Base-by-base conservation (phyloP, 2,329 filamentous ascomycete species). In the Pseudogymnoascus sp. region DNA sequence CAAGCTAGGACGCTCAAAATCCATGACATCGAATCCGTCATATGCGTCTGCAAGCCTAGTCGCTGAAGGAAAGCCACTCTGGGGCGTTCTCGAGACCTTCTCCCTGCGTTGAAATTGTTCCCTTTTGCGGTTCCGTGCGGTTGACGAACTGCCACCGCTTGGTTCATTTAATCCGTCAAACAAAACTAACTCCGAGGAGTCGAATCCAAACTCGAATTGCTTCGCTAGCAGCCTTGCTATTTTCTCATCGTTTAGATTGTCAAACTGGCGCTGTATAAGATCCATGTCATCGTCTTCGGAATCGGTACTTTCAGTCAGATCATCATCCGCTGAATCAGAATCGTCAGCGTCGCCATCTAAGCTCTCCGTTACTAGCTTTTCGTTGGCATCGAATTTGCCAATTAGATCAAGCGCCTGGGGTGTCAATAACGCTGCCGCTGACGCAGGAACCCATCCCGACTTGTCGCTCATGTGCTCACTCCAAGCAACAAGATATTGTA, bases 21-120 rank as follows among this genome's bases (percentile, higher is more conserved):
- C 90, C 88, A 95, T 93, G 49, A 96, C 79, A 71, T 96, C 91
- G 66, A 96, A 88, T 7, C 86, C 89, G 65, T 88, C 85, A 65
- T 74, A 75, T 36, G 69, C 70, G 80, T 63, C 84, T 2, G 82
- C 84, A 68, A 87, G 79, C 14, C 80, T 77, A 53, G 78, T 78
- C 5, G 84, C 84, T 38, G 79, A 78, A 14, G 82, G 81, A 69
- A 85, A 86, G 38, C 69, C 72, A 21, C 74, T 73, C 43, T 67
- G 68, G 60, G 68, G 66, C 38, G 69, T 70, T 28, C 65, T 66
- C 49, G 67, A 63, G 66, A 71, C 62, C 60, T 67, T 65, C 62
- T 66, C 63, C 65, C 14, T 66, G 64, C 37, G 64, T 63, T 37
- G 59, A 23, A 62, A 36, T 36, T 56, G 49, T 8, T 56, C n/a